Evolutionary conservation across 805 yeast genomes (phyloP), one percentile per base, ranked within the genome.

Genomic region (Blastobotrys parvus): DNA sequence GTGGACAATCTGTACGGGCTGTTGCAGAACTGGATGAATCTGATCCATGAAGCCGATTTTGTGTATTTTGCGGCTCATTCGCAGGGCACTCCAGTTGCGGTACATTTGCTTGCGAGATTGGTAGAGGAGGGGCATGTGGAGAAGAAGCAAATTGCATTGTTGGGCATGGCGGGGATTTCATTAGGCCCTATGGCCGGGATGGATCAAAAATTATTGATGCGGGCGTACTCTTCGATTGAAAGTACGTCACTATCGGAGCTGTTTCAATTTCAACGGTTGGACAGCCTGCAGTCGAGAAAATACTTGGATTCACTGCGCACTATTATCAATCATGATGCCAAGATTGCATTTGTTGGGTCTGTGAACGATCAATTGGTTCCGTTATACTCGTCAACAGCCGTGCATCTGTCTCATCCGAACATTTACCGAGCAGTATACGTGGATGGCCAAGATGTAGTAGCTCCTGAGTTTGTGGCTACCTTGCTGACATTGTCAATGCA

Each of bases 101-200:
- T 87, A 1, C 79, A 86, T 25, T 60, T 90, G 22, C 63, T 88
- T n/a, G 82, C 95, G 0, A 72, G 73, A 51, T 68, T 90, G 34
- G 72, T 90, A 10, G 82, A 77, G 49, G 70, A 74, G 30, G 92
- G 75, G 0, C 63, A 63, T 22, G 55, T 68, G 1, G 41, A 45
- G 16, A 54, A 54, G 23, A 64, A 61, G 41, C 72, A 75, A 47
- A 71, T 89, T 11, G 86, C 92, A 0, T 66, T 90, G 16, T 64
- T 90, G 39, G 90, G 90, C 3, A 90, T 90, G 98, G 97, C 97
- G 0, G 97, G 97, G 1, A 77, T 89, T 19, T 86, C 88, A 54
- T 78, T 86, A 58, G 98, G 98, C 0, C 98, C 98, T 2, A 84
- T 86, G 57, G 86, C 79, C 51, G 97, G 97, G 0, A 76, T 78